phyloP scores from a whole-genome alignment of 768 basidiomycete genomes.

The Suillus occidentalis region DNA sequence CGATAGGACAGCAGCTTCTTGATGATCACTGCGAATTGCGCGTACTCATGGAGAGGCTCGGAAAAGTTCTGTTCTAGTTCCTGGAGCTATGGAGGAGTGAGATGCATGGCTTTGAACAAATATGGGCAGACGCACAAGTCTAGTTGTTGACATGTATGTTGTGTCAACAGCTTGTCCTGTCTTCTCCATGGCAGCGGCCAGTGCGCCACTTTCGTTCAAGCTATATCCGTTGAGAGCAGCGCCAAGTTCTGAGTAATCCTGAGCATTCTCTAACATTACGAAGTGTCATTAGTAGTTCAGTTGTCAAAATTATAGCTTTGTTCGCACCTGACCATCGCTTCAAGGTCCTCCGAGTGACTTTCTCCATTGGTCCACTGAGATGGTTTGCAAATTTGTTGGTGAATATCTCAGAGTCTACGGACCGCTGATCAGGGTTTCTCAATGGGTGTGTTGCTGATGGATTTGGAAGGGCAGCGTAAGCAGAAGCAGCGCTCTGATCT shows the following conservation, averaged over 20 bases:
- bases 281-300: constrained; percentile 7
- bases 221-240: constrained; percentile 92
- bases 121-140: constrained; percentile 57
- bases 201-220: constrained; percentile 72
- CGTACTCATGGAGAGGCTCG: constrained; percentile 93
- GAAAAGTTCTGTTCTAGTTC: constrained; percentile 94
- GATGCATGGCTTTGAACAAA: not conserved
- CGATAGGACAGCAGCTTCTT: constrained; percentile 92
- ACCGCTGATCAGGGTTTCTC: constrained; percentile 92
- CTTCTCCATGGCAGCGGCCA: constrained; percentile 90
- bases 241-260: constrained; percentile 89
- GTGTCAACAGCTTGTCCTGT: constrained; percentile 95
- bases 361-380: constrained; percentile 91
- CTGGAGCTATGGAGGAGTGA: constrained; percentile 60
- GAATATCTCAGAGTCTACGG: constrained; percentile 93
- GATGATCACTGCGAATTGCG: constrained; percentile 93
- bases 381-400: constrained; percentile 95
- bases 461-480: constrained; percentile 84
- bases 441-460: constrained; percentile 88
- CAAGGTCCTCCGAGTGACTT: constrained; percentile 86
- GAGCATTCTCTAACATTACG: constrained; percentile 60
- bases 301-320: constrained; percentile 6
- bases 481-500: constrained; percentile 65
- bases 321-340: constrained; percentile 91
- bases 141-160: constrained; percentile 90